These are phyloP conservation scores for Apiotrichum akiyoshidainum DNA, from an alignment of 1,284 basidiomycete species.

Conservation along the genomic window DNA sequence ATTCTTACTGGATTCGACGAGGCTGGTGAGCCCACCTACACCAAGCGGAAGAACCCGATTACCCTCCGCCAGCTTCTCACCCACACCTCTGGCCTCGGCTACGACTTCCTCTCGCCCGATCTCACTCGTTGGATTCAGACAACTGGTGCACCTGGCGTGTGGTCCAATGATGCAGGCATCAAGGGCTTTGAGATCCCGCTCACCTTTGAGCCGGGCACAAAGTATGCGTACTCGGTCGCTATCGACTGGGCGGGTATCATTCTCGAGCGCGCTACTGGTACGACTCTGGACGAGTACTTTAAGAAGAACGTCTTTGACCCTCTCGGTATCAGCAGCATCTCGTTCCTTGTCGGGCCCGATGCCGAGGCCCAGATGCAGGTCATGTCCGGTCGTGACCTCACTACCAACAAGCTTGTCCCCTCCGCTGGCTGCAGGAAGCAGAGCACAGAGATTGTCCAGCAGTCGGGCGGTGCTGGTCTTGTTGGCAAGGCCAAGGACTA, in stretches of 20 bases:
- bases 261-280: conserved; percentile 15
- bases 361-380: conserved; percentile 16
- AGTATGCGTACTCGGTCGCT: conserved; percentile 15
- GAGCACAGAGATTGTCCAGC: conserved; percentile 1
- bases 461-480: conserved; percentile 40
- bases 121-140: conserved; percentile 8
- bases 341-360: conserved; percentile 32
- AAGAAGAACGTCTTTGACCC: conserved; percentile 38
- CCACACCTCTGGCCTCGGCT: conserved; percentile 28
- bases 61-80: conserved; percentile 39
- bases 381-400: conserved; percentile 10
- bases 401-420: conserved; percentile 4
- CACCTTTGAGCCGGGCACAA: conserved; percentile 23
- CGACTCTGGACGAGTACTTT: conserved; percentile 19
- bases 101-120: conserved; percentile 3
- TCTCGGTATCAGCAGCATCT: conserved; percentile 29
- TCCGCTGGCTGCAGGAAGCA: not conserved
- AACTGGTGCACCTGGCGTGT: conserved; percentile 22
- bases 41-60: conserved; percentile 27
- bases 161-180: conserved; percentile 18
- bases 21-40: conserved; percentile 25
- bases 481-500: conserved; percentile 40
- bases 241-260: conserved; percentile 24
- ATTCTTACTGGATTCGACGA: conserved; percentile 33
- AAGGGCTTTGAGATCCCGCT: conserved; percentile 22